phyloP scores from a whole-genome alignment of 345 rosid species.

The Anacardium occidentale region DNA sequence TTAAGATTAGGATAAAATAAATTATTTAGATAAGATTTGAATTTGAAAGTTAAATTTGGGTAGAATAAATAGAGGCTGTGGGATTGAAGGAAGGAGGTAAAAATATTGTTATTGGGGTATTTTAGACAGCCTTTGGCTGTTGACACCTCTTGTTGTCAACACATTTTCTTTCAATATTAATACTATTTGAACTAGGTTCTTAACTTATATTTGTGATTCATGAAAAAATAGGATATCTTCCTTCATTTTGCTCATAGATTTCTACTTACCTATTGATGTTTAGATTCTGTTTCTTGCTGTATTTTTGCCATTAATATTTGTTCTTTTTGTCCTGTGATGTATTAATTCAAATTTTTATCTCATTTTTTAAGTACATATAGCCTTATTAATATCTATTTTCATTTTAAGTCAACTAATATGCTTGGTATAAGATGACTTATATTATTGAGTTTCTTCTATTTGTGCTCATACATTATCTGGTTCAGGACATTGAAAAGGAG shows the following conservation, averaged over 20 bases:
- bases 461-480: background rate
- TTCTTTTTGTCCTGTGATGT: background rate
- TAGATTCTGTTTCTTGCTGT: background rate
- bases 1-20: too few relatives aligned
- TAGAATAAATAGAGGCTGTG: too few relatives aligned
- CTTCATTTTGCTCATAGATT: too few relatives aligned
- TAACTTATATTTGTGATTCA: background rate
- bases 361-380: background rate
- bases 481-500: slow-evolving; percentile 85
- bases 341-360: background rate
- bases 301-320: background rate
- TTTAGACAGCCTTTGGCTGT: too few relatives aligned
- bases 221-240: background rate
- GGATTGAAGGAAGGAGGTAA: too few relatives aligned
- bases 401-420: too few relatives aligned
- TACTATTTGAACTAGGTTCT: too few relatives aligned
- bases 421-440: background rate
- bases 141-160: too few relatives aligned
- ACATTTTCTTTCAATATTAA: too few relatives aligned
- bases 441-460: background rate
- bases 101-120: too few relatives aligned
- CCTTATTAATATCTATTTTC: background rate
- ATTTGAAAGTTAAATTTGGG: too few relatives aligned
- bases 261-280: background rate
- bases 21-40: too few relatives aligned